Percentiles rank a stretch among this genome's conserved stretches.
Conservation (phyloP, 2,329 filamentous ascomycete species). For the Botrytis fabae region DNA sequence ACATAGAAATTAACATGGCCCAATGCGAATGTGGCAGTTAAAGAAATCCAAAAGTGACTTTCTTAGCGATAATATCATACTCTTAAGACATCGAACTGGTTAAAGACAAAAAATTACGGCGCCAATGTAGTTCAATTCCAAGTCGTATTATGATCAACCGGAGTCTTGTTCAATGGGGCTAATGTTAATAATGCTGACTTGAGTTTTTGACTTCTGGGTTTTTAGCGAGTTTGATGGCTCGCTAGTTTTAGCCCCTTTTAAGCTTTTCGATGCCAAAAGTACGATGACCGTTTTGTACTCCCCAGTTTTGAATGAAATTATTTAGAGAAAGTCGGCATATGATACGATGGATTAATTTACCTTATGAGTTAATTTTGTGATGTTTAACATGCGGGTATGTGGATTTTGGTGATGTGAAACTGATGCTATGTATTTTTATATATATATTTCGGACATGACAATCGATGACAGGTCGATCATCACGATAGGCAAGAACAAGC, state of each 20-base stretch:
- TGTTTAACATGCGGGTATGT: not conserved
- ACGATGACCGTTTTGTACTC: not conserved
- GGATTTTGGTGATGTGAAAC: not conserved
- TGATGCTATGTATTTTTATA: not conserved
- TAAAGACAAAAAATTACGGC: not conserved
- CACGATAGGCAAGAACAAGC: not conserved
- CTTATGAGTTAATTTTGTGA: fast-evolving
- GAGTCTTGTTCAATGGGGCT: not conserved
- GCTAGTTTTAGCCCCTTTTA: slow-evolving; percentile 13
- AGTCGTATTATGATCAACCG: fast-evolving
- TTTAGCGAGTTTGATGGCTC: slow-evolving; percentile 1
- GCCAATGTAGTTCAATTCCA: not conserved
- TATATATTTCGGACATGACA: not conserved
- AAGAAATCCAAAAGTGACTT: not conserved
- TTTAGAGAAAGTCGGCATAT: not conserved
- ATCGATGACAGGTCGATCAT: not conserved
- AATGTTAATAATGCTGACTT: not conserved
- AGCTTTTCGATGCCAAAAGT: not conserved
- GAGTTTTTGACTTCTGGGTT: not conserved
- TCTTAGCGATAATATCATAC: not conserved
- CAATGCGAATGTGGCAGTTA: not conserved
- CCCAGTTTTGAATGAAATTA: not conserved
- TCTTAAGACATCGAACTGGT: not conserved
- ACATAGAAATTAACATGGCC: not conserved
- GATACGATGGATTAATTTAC: fast-evolving